Evolutionary conservation across 768 basidiomycete species (phyloP), one percentile per base, ranked within the genome.

Genomic region (Termitomyces sp.): DNA sequence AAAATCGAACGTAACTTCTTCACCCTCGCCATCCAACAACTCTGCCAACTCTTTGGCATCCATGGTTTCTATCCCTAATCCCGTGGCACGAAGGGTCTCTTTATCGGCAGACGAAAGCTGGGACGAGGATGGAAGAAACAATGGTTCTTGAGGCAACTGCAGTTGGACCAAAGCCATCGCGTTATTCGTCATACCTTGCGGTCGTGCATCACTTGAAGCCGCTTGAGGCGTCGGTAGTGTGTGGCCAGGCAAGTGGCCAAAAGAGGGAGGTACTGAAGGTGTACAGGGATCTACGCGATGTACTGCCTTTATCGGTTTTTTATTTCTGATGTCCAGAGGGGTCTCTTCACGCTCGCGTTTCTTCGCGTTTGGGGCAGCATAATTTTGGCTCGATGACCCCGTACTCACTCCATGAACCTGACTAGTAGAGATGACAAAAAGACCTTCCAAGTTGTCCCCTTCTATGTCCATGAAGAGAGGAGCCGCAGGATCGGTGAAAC

Each of bases 361-460:
- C 61, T 68, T 75, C 32, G 53, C 65, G 33, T 66, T 66, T 26
- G 58, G 67, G 53, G 49, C 59, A 63, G 26, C 53, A 64, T 59
- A 65, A 63, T 58, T 62, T 61, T 63, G 69, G 32, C 61, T 67
- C 38, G 70, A 59, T 28, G 64, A 56, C 12, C 69, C 65, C n/a
- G 66, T 56, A 14, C 66, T 60, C 14, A 68, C 71, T 43, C 76
- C 79, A 24, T 79, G 80, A 30, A 80, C 75, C 57, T 84, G 82
- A 65, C 82, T 90, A 8, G 91, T 90, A 7, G 91, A 89, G 59
- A 93, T 86, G 26, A 90, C 87, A 66, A 92, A 92, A 33, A 92
- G 76, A 42, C 77, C 76, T 36, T 88, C 83, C 1, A 75, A 75
- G 55, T 77, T 76, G 63, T 92, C 89, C 9, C 83, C 79, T 65